These are phyloP conservation scores for Nemania diffusa DNA, from an alignment of 2,329 filamentous ascomycete species.

Conservation along the genomic window DNA sequence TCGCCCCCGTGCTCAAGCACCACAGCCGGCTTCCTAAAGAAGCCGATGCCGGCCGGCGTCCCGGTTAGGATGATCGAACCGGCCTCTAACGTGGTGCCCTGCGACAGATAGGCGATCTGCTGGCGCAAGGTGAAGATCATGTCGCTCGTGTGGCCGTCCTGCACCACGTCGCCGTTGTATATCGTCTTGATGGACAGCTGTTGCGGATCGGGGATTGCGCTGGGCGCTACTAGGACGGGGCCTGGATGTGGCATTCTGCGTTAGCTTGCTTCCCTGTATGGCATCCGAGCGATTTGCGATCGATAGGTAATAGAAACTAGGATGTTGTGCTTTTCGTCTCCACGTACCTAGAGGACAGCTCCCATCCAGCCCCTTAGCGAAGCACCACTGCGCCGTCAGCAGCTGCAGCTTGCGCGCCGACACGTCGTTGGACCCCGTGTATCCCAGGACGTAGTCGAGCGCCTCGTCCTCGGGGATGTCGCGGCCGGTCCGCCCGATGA, in stretches of 20 bases:
- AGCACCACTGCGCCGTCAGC: conserved; percentile 65
- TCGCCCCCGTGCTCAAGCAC: conserved; percentile 33
- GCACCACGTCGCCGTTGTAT: conserved; percentile 63
- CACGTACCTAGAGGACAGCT: conserved; percentile 58
- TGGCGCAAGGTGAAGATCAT: conserved; percentile 37
- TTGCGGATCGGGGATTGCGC: conserved; percentile 55
- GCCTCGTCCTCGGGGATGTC: conserved; percentile 68
- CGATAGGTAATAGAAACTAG: no score
- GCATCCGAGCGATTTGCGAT: no score
- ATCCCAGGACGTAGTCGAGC: conserved; percentile 70
- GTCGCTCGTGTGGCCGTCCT: conserved; percentile 50
- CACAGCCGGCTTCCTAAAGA: conserved; percentile 33
- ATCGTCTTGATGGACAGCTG: conserved; percentile 55
- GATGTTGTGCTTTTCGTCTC: neutral
- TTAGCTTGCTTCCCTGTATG: conserved; percentile 8
- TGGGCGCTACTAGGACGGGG: conserved; percentile 60
- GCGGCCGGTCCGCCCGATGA: conserved; percentile 62
- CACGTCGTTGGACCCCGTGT: conserved; percentile 72
- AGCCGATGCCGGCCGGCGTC: conserved; percentile 36
- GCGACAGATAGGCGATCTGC: conserved; percentile 35
- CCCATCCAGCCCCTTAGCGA: conserved; percentile 69
- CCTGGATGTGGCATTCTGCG: conserved; percentile 46
- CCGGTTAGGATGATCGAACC: conserved; percentile 37
- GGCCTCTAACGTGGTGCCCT: conserved; percentile 35
- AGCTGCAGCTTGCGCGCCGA: conserved; percentile 68